Percentiles rank a stretch among this genome's conserved stretches.
Evolutionary conservation across 345 rosid genomes (phyloP).

Genomic region (Rhizophora apiculata): DNA sequence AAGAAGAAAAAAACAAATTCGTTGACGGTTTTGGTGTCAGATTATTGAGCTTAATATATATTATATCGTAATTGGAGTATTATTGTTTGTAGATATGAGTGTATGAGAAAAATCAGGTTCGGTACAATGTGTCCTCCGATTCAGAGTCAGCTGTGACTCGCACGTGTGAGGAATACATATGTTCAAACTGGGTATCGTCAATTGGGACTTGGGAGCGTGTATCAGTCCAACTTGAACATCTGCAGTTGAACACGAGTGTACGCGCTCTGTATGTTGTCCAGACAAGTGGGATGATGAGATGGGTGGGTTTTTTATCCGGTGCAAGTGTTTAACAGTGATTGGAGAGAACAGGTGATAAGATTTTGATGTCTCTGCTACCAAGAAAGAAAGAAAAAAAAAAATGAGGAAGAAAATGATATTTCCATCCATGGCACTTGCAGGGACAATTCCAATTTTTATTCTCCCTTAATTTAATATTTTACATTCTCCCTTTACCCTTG

Average conservation of each 20-base stretch:
- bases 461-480: too few relatives aligned
- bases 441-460: too few relatives aligned
- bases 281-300: constrained; percentile 24
- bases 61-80: background rate
- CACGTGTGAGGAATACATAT: constrained; percentile 29
- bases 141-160: constrained; percentile 15
- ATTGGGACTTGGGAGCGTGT: constrained; percentile 1
- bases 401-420: constrained; percentile 16
- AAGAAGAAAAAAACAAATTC: background rate
- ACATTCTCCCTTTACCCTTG: too few relatives aligned
- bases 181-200: constrained; percentile 7
- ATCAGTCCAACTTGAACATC: constrained; percentile 15
- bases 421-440: background rate
- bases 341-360: constrained; percentile 19
- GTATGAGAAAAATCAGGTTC: background rate
- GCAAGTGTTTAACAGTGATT: background rate
- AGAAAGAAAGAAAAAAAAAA: too few relatives aligned
- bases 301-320: constrained; percentile 9
- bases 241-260: constrained; percentile 32
- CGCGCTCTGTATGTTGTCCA: constrained; percentile 8
- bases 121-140: constrained; percentile 7
- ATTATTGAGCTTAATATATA: background rate
- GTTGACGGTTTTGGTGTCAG: background rate
- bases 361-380: constrained; percentile 9
- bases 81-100: background rate